These are phyloP conservation scores for Alternaria longipes DNA, from an alignment of 2,329 filamentous ascomycete species.

Conservation along the genomic window DNA sequence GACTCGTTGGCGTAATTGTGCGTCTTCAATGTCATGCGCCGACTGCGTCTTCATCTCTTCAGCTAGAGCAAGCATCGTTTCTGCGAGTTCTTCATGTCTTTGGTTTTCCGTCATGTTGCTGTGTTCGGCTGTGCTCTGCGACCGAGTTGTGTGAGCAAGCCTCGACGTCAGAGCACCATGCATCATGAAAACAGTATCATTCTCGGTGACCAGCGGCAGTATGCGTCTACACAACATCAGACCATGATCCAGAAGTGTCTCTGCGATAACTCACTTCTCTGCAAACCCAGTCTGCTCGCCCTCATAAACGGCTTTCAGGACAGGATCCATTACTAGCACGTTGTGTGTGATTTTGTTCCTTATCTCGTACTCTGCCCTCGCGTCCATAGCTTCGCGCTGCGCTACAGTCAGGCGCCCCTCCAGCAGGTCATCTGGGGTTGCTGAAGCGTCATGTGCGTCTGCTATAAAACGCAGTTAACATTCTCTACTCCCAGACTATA, in stretches of 20 bases:
- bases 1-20: slow-evolving; percentile 64
- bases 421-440: slow-evolving; percentile 62
- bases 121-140: slow-evolving; percentile 66
- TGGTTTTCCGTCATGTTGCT: slow-evolving; percentile 65
- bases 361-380: slow-evolving; percentile 74
- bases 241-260: not conserved
- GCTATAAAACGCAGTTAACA: slow-evolving; percentile 34
- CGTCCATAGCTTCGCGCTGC: slow-evolving; percentile 73
- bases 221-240: slow-evolving; percentile 64
- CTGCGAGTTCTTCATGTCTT: slow-evolving; percentile 70
- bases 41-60: slow-evolving; percentile 64
- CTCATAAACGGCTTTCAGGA: slow-evolving; percentile 78
- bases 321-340: slow-evolving; percentile 76
- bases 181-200: slow-evolving; percentile 72
- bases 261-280: slow-evolving; percentile 67
- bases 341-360: slow-evolving; percentile 74
- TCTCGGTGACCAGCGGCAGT: slow-evolving; percentile 70
- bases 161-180: slow-evolving; percentile 68
- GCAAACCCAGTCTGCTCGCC: slow-evolving; percentile 70
- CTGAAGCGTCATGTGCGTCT: slow-evolving; percentile 39
- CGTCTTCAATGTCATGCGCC: slow-evolving; percentile 64
- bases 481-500: not conserved
- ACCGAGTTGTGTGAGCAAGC: slow-evolving; percentile 61
- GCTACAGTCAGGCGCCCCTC: slow-evolving; percentile 62
- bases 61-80: slow-evolving; percentile 70